Evolutionary conservation across 495 filamentous ascomycete species (phyloP).

Genomic region (Cetradonia linearis): DNA sequence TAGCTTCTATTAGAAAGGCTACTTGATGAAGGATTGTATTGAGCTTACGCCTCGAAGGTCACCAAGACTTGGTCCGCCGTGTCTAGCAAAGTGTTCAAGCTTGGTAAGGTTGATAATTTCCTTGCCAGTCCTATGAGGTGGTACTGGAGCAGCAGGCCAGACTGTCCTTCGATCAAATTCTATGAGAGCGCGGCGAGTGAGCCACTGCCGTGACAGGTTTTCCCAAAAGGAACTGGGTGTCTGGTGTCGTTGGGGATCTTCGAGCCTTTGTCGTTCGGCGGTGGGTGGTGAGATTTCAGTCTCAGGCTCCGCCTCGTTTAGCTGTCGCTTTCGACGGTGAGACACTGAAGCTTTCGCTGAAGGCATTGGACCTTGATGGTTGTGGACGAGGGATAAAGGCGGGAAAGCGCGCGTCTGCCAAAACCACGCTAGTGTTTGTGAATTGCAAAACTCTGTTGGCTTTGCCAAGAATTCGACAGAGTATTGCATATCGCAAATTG

Average conservation of each 20-base stretch:
- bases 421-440: constrained; percentile 7
- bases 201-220: constrained; percentile 18
- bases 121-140: constrained; percentile 13
- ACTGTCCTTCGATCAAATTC: constrained; percentile 23
- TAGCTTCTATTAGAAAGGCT: neutral
- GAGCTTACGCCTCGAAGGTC: constrained; percentile 23
- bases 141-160: constrained; percentile 12
- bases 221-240: constrained; percentile 21
- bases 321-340: too few species aligned
- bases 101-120: constrained; percentile 16
- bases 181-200: constrained; percentile 21
- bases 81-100: constrained; percentile 25
- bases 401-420: constrained; percentile 13
- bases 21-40: constrained; percentile 9
- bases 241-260: constrained; percentile 11
- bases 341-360: constrained; percentile 15
- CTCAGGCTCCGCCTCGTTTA: too few species aligned
- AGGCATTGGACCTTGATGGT: constrained; percentile 9
- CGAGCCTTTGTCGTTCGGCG: constrained; percentile 16
- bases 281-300: too few species aligned
- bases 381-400: neutral
- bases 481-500: neutral
- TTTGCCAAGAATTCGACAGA: too few species aligned
- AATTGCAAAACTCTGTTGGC: too few species aligned
- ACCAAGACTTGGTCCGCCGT: constrained; percentile 24